Percentiles rank a stretch among this genome's conserved stretches.
Conservation (phyloP, 257 asterid species). For the Petunia secreta region DNA sequence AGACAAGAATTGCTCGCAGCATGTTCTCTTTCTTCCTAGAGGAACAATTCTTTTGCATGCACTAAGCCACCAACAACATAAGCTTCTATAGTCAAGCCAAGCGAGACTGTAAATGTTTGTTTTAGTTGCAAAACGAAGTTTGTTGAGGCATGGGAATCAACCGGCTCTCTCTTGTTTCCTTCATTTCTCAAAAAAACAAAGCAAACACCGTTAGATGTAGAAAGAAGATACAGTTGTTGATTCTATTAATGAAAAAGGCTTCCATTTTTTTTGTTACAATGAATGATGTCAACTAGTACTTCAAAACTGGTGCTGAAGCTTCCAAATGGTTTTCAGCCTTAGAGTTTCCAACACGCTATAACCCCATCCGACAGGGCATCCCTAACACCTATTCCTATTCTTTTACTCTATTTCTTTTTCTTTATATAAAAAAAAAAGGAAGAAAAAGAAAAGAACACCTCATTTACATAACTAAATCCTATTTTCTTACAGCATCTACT, state of each 20-base stretch:
- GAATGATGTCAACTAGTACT: not conserved
- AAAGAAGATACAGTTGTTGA: not conserved
- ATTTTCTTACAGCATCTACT: constrained; percentile 56
- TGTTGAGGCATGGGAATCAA: too few species aligned
- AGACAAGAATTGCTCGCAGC: too few species aligned
- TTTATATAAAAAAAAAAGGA: not conserved
- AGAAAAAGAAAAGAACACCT: not conserved
- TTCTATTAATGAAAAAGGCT: constrained; percentile 6
- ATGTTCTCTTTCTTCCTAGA: too few species aligned
- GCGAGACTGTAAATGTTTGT: too few species aligned
- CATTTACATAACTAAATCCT: constrained; percentile 62
- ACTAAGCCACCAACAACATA: too few species aligned
- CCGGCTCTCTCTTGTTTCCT: too few species aligned
- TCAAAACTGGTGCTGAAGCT: constrained; percentile 32
- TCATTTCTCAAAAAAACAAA: too few species aligned
- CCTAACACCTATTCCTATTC: constrained; percentile 24
- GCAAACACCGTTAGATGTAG: not conserved
- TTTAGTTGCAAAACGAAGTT: too few species aligned
- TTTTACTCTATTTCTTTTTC: constrained; percentile 36
- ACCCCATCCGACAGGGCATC: constrained; percentile 24
- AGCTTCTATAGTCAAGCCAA: too few species aligned
- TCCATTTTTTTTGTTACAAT: not conserved
- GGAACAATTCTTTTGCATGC: too few species aligned
- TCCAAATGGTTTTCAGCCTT: constrained; percentile 22
- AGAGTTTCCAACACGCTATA: constrained; percentile 4